phyloP scores from a whole-genome alignment of 2,329 filamentous ascomycete genomes.

The Diaporthe eres region DNA sequence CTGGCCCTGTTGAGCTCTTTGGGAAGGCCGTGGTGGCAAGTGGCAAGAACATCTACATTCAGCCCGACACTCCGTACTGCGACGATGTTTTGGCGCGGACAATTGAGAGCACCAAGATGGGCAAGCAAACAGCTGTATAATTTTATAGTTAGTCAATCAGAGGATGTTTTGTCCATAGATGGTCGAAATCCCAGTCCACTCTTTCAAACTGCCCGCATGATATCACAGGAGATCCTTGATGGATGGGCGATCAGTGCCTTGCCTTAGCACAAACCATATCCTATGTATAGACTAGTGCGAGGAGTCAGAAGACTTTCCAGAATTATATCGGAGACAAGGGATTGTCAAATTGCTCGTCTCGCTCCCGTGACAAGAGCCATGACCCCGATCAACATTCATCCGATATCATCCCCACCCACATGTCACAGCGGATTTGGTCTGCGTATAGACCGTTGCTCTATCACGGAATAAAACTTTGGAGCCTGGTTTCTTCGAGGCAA shows the following conservation, averaged over 20 bases:
- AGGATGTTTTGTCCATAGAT: background rate
- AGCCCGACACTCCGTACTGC: constrained; percentile 18
- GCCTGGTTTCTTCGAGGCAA: background rate
- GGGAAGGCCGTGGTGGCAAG: constrained; percentile 34
- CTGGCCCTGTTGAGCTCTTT: constrained; percentile 11
- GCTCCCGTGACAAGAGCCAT: background rate
- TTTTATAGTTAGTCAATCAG: background rate
- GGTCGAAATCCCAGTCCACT: background rate
- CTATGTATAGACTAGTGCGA: background rate
- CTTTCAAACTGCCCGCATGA: too few relatives aligned
- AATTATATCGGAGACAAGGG: too few relatives aligned
- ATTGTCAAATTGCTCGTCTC: background rate
- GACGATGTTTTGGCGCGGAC: constrained; percentile 28
- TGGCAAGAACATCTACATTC: constrained; percentile 36
- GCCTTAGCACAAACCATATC: background rate
- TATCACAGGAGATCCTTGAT: background rate
- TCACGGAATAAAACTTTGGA: too few relatives aligned
- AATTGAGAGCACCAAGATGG: constrained; percentile 9
- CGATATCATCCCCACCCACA: background rate
- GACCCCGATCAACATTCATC: too few relatives aligned
- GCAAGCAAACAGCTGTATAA: background rate
- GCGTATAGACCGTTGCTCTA: background rate
- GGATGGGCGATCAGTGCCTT: background rate
- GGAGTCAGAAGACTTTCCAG: background rate
- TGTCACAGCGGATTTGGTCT: background rate